Conservation (phyloP, 345 rosid species). For the Murraya paniculata region DNA sequence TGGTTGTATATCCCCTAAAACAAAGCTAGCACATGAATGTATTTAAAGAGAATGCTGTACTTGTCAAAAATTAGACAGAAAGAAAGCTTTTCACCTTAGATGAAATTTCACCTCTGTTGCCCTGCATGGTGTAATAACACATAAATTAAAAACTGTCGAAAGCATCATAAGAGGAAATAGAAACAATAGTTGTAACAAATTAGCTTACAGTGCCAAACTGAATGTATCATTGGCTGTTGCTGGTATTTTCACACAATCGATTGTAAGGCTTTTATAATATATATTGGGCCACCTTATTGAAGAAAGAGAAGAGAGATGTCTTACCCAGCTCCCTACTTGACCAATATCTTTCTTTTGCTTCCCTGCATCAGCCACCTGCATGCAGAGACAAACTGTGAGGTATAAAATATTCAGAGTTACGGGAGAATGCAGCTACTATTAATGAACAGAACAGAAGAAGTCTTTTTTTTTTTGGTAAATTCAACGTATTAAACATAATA, state of each 20-base stretch:
- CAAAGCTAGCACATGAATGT: not conserved
- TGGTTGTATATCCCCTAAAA: too few relatives aligned
- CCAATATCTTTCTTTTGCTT: constrained; percentile 1
- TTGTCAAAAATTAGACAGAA: not conserved
- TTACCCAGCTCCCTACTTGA: constrained; percentile 5
- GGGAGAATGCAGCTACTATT: too few relatives aligned
- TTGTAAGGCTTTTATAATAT: not conserved
- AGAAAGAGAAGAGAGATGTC: not conserved
- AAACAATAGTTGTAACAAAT: not conserved
- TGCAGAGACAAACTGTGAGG: not conserved
- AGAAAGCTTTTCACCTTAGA: constrained; percentile 35
- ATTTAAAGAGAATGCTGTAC: not conserved
- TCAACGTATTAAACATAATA: not conserved
- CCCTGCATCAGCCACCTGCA: constrained; percentile 15
- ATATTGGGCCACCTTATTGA: not conserved
- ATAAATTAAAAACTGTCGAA: not conserved
- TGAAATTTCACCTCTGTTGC: constrained; percentile 30
- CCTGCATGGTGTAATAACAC: constrained; percentile 26
- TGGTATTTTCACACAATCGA: too few relatives aligned
- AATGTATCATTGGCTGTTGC: not conserved
- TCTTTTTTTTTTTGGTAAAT: not conserved
- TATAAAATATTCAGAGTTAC: not conserved
- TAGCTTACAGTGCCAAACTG: not conserved
- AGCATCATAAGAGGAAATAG: not conserved
- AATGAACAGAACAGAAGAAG: too few relatives aligned